phyloP scores from a whole-genome alignment of 257 asterid species.

The Gynochthodes officinalis region DNA sequence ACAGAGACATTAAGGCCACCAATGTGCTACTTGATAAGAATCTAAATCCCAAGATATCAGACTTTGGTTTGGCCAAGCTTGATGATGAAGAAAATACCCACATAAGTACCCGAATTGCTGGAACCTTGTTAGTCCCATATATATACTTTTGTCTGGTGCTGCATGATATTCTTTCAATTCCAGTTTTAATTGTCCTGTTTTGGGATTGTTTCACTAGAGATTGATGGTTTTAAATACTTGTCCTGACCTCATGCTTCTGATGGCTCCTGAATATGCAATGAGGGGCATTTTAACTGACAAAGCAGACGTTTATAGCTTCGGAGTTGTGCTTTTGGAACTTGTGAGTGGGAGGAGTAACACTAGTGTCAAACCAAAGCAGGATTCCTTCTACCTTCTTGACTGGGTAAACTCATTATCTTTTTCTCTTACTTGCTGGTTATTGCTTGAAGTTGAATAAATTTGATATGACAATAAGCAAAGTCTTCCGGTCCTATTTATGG shows the following conservation, averaged over 20 bases:
- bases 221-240: too few relatives aligned
- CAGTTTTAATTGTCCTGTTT: background rate
- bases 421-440: too few relatives aligned
- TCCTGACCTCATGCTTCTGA: background rate
- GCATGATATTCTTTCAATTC: background rate
- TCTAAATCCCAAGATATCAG: too few relatives aligned
- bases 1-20: slow-evolving; percentile 26
- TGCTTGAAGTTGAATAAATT: too few relatives aligned
- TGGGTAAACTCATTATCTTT: slow-evolving; percentile 18
- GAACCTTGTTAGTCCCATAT: slow-evolving; percentile 22
- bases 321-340: slow-evolving; percentile 33
- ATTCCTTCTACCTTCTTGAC: slow-evolving; percentile 20
- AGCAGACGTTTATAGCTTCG: slow-evolving; percentile 37
- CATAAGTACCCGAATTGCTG: slow-evolving; percentile 29
- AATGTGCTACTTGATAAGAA: slow-evolving; percentile 27
- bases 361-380: too few relatives aligned
- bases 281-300: slow-evolving; percentile 31
- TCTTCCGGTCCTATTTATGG: too few relatives aligned
- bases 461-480: too few relatives aligned
- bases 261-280: slow-evolving; percentile 42
- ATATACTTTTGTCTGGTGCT: background rate
- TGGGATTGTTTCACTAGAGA: too few relatives aligned
- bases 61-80: too few relatives aligned
- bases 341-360: slow-evolving; percentile 27
- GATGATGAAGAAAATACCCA: slow-evolving; percentile 25